Evolutionary conservation across 75 land plant genomes (phyloP).

Genomic region (Cupressus sempervirens): DNA sequence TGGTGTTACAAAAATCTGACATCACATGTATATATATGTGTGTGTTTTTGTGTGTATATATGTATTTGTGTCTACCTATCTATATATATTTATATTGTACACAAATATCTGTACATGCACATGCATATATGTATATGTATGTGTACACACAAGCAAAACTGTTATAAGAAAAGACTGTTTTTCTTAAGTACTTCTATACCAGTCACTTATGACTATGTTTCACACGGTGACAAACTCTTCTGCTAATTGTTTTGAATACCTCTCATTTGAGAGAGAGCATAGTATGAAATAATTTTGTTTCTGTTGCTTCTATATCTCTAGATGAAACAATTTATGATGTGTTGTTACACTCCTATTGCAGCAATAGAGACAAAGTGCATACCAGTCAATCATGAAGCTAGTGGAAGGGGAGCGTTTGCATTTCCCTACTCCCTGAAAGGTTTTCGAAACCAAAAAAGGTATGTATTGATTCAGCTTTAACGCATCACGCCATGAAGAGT

Average conservation of each 20-base stretch:
- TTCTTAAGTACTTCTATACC: neutral
- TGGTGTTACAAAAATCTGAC: too few relatives aligned
- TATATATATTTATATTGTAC: too few relatives aligned
- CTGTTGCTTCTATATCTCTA: neutral
- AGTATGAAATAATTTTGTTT: neutral
- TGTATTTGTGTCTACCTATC: too few relatives aligned
- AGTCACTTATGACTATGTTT: neutral
- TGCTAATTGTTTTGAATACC: neutral
- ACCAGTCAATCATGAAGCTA: neutral
- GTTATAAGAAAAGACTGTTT: neutral
- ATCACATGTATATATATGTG: too few relatives aligned
- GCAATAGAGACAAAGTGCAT: neutral
- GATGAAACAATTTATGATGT: neutral
- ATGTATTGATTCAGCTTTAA: neutral
- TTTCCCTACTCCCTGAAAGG: neutral
- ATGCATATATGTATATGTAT: too few relatives aligned
- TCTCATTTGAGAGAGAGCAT: neutral
- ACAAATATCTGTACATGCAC: too few relatives aligned
- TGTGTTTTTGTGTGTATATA: too few relatives aligned
- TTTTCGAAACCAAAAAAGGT: slow-evolving; percentile 1
- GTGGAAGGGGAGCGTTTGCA: neutral
- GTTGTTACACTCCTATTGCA: neutral
- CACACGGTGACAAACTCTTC: neutral
- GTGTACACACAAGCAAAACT: too few relatives aligned
- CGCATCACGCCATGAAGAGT: neutral